These are phyloP conservation scores for Pinus tabuliformis DNA, from an alignment of 75 land plant genomes.

Conservation along the genomic window DNA sequence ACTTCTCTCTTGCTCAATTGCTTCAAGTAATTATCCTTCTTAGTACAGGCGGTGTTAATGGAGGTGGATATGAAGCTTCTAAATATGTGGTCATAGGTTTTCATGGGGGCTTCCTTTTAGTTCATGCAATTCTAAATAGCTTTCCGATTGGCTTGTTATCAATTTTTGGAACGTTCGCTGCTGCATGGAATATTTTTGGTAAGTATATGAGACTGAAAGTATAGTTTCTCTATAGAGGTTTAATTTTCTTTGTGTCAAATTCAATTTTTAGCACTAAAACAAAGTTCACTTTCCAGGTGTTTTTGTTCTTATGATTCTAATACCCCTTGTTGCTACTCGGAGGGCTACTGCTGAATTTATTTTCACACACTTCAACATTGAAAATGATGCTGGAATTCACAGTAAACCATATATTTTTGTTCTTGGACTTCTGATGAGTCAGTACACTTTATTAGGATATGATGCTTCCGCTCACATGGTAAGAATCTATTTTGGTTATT, in stretches of 20 bases:
- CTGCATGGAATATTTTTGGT: conserved; percentile 82
- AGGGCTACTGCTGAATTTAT: conserved; percentile 66
- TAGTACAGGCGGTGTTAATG: conserved; percentile 79
- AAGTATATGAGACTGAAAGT: conserved; percentile 4
- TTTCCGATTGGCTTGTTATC: conserved; percentile 66
- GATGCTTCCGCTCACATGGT: conserved; percentile 98
- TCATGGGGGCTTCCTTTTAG: conserved; percentile 71
- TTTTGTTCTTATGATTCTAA: conserved; percentile 74
- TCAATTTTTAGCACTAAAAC: neutral
- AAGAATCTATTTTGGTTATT: conserved; percentile 17
- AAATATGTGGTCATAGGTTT: conserved; percentile 64
- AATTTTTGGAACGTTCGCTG: conserved; percentile 64
- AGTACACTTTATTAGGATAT: conserved; percentile 84
- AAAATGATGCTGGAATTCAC: conserved; percentile 58
- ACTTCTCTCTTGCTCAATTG: conserved; percentile 73
- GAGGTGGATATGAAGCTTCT: conserved; percentile 74
- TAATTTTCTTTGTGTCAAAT: neutral
- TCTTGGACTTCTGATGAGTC: conserved; percentile 89
- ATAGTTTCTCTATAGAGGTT: neutral
- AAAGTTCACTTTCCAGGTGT: conserved; percentile 46
- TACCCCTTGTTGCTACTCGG: conserved; percentile 68
- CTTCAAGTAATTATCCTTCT: conserved; percentile 85
- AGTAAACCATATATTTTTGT: conserved; percentile 77
- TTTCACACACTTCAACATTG: conserved; percentile 82
- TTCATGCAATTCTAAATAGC: conserved; percentile 70